Base-by-base conservation (phyloP, 2,329 filamentous ascomycete species). In the Neobulgaria alba region DNA sequence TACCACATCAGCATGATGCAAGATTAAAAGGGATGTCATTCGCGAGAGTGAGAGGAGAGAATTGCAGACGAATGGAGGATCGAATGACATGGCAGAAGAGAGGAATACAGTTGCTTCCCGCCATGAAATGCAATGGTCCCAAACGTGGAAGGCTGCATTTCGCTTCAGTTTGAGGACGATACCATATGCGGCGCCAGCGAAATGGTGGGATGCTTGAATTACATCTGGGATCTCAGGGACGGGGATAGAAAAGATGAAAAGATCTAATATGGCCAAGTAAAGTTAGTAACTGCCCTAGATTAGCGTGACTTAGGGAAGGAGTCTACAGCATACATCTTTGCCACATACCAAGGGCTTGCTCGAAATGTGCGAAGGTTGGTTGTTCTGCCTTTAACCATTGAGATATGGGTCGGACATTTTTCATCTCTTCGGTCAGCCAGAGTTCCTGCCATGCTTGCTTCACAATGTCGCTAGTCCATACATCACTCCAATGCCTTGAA, bases 101-200 rank as follows among this genome's bases (percentile, higher is more conserved):
- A 59, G 42, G 34, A 52, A 56, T 4, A 56, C 43, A 45, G 47
- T 57, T 5, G 47, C 51, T 40, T 78, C 74, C 46, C 75, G 64
- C 74, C 74, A 79, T 32, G 69, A 71, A 47, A 79, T 78, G 14
- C 72, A 72, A 54, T 79, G 75, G 48, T 79, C 75, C 75, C 75
- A 79, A 42, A 79, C 75, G 47, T 77, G 73, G 21, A 78, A 65
- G 0, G 72, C 76, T 42, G 72, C 74, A 42, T 70, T 68, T 18
- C 72, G 67, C 58, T 75, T 75, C 48, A 78, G 63, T 58, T 79
- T 78, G 57, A 74, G 75, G 8, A 79, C 68, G 43, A 79, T 71
- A 23, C 75, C 75, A 43, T 78, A 79, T 0, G 75, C 70, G 4
- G 72, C 73, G 39, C 72, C 73, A 32, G 76, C 73, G 43, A 71